phyloP scores from a whole-genome alignment of 2,329 filamentous ascomycete genomes.

The Lithohypha guttulata region DNA sequence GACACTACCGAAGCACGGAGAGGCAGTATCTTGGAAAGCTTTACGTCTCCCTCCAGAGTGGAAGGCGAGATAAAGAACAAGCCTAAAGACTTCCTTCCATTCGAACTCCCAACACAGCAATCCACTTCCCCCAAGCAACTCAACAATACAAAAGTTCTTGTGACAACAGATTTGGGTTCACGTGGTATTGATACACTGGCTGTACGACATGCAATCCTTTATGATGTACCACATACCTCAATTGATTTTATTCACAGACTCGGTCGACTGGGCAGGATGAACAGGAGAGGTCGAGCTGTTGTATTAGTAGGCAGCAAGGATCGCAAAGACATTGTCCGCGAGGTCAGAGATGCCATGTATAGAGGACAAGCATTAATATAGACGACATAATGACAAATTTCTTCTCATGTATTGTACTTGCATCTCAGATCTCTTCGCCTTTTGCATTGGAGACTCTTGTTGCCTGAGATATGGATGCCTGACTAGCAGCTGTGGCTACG shows the following conservation, averaged over 20 bases:
- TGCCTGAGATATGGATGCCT: too few species aligned
- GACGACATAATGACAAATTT: too few species aligned
- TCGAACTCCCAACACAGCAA: conserved; percentile 28
- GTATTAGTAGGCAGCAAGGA: conserved; percentile 86
- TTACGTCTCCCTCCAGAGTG: conserved; percentile 42
- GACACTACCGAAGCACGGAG: conserved; percentile 72
- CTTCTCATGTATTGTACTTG: too few species aligned
- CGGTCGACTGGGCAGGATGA: conserved; percentile 86
- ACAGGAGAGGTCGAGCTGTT: conserved; percentile 74
- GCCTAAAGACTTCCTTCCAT: conserved; percentile 30
- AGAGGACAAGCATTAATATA: conserved; percentile 68
- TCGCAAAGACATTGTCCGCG: conserved; percentile 76
- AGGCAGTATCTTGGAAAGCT: conserved; percentile 63
- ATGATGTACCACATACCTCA: conserved; percentile 94
- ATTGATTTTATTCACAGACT: conserved; percentile 98
- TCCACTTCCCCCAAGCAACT: conserved; percentile 33
- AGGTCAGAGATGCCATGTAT: conserved; percentile 84
- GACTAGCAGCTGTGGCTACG: too few species aligned
- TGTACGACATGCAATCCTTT: conserved; percentile 83
- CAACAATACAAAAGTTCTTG: conserved; percentile 75
- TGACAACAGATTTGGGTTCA: conserved; percentile 86
- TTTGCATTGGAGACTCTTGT: too few species aligned
- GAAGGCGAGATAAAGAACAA: conserved; percentile 16
- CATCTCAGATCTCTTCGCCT: too few species aligned
- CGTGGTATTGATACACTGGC: conserved; percentile 88